Percentiles rank a stretch among this genome's conserved stretches.
Evolutionary conservation across 345 rosid genomes (phyloP).

Genomic region (Acer campestre): DNA sequence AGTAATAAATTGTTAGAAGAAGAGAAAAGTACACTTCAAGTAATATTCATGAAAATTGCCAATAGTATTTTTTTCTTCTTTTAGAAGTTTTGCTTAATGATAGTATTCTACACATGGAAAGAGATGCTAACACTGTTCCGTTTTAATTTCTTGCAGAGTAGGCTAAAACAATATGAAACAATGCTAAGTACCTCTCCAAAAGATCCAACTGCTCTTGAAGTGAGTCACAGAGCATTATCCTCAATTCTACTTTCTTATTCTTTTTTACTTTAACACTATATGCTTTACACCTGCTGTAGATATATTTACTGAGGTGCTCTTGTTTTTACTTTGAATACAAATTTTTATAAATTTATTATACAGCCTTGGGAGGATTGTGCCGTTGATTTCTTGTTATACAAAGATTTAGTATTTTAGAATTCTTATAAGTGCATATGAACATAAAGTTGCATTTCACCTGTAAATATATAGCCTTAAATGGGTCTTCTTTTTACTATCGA

Average conservation of each 20-base stretch:
- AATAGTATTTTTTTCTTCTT: background rate
- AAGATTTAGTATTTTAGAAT: background rate
- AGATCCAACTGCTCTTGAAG: constrained; percentile 82
- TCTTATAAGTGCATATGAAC: background rate
- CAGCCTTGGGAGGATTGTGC: background rate
- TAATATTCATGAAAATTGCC: constrained; percentile 16
- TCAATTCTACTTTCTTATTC: background rate
- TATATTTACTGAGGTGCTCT: background rate
- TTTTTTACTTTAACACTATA: background rate
- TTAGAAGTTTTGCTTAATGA: background rate
- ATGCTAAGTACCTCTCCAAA: constrained; percentile 55
- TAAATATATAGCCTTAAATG: constrained; percentile 2
- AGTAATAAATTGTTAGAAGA: constrained; percentile 64
- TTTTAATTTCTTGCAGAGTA: constrained; percentile 51
- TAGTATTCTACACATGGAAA: background rate
- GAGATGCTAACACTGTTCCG: constrained; percentile 13
- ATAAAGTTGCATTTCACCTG: background rate
- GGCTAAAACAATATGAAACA: constrained; percentile 76
- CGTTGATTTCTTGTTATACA: background rate
- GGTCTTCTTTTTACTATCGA: constrained; percentile 12
- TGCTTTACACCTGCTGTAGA: background rate
- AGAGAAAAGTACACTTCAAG: constrained; percentile 76
- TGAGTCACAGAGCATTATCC: constrained; percentile 40
- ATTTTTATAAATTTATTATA: background rate
- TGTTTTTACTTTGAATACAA: background rate